phyloP scores from a whole-genome alignment of 2,329 filamentous ascomycete genomes.

The Pseudogymnoascus sp. region DNA sequence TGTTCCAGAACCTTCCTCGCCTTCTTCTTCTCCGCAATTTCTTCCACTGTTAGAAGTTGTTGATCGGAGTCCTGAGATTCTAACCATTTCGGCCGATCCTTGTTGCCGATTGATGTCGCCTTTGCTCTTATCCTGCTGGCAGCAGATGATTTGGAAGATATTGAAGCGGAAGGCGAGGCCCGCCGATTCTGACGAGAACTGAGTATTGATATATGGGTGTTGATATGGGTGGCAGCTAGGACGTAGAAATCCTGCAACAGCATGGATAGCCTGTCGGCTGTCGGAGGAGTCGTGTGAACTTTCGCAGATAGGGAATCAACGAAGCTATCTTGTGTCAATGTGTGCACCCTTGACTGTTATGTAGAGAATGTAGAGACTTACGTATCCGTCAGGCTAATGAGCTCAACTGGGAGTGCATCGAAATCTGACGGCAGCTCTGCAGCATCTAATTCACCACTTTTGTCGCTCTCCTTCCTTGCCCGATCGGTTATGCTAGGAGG shows the following conservation, averaged over 20 bases:
- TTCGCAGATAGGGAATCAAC: conserved; percentile 83
- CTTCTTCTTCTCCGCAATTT: conserved; percentile 73
- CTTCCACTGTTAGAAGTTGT: conserved; percentile 85
- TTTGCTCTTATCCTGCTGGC: conserved; percentile 51
- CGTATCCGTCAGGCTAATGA: conserved; percentile 85
- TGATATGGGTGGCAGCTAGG: conserved; percentile 71
- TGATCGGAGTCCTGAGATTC: conserved; percentile 44
- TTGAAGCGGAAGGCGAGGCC: conserved; percentile 46
- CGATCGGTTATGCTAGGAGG: conserved; percentile 18
- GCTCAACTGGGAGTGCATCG: conserved; percentile 88
- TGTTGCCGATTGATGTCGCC: conserved; percentile 46
- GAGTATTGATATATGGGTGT: conserved; percentile 76
- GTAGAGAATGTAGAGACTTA: conserved; percentile 32
- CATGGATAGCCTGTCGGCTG: conserved; percentile 72
- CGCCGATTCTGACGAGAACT: conserved; percentile 68
- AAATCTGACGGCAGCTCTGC: conserved; percentile 44
- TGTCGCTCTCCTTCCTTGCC: conserved; percentile 23
- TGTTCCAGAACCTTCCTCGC: conserved; percentile 71
- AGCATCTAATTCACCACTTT: conserved; percentile 18
- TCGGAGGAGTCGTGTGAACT: conserved; percentile 76
- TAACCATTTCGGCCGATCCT: conserved; percentile 42
- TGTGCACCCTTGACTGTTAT: conserved; percentile 10
- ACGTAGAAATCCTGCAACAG: conserved; percentile 93
- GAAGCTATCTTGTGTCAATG: conserved; percentile 52
- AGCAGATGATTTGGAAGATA: conserved; percentile 49